Base-by-base conservation (phyloP, 306 rosid species). In the Pueraria montana region DNA sequence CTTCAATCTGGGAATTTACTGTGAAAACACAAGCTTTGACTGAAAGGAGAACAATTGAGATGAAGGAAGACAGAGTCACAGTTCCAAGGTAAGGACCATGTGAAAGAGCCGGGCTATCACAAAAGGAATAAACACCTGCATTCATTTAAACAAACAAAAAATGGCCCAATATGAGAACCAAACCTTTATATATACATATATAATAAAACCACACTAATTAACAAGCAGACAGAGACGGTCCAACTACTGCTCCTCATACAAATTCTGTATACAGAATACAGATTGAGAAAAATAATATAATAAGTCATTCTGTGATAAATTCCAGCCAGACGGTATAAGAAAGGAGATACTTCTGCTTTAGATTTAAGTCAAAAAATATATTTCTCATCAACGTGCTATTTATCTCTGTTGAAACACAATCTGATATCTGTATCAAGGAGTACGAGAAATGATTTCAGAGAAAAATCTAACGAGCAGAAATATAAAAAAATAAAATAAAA, bases 1-100 rank as follows among this genome's bases (percentile, higher is more conserved):
- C 98, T 91, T 92, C 97, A 21, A 92, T 82, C 83, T 96, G 97
- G 79, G 98, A 92, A 88, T 92, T 89, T 71, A 92, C 97, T 18
- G 93, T 84, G 89, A 92, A 96, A 83, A 96, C 86, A 81, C 98
- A 96, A 52, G 87, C 98, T 82, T 96, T 96, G 81, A 91, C 90
- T 14, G 98, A 96, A 64, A 96, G 99, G 63, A 92, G 89, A 77
- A 87, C 85, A 81, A 96, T 86, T 27, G 99, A 96, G 67, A 86
- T 49, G 74, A 91, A 74, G 69, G 99, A 94, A 64, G 93, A 92
- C 76, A 92, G 74, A 62, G 95, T 88, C 88, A 96, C 99, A 46
- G 95, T 91, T 86, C 98, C 99, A 70, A 96, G 97, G 85, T 96
- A 96, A 81, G 99, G 98, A 76, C 99, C 98, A n/a, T 91, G 94